Evolutionary conservation across 371 early-diverging fungal genomes (phyloP).

Genomic region (Mortierella sp.): DNA sequence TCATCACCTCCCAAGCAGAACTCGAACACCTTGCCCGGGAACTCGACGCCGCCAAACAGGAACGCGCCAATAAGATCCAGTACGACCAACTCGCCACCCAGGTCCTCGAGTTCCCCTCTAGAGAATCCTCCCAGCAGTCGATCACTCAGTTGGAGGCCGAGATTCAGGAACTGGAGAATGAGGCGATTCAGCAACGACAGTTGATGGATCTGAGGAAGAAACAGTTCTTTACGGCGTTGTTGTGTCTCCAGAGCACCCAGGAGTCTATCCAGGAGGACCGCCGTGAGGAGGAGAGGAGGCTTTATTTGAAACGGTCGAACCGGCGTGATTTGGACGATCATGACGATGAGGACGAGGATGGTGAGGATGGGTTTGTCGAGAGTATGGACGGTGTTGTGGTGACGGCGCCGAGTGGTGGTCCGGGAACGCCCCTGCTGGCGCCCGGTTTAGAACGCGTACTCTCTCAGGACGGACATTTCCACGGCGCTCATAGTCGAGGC

Average conservation of each 20-base stretch:
- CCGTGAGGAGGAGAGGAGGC: conserved; percentile 35
- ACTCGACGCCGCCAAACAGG: conserved; percentile 41
- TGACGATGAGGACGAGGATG: conserved; percentile 34
- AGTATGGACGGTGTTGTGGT: conserved; percentile 15
- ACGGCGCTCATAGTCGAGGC: background rate
- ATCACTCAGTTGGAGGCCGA: conserved; percentile 33
- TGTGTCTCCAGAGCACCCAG: conserved; percentile 35
- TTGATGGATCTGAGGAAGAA: conserved; percentile 41
- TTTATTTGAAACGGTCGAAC: conserved; percentile 31
- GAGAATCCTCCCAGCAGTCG: conserved; percentile 29
- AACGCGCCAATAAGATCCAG: conserved; percentile 47
- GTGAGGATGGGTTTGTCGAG: conserved; percentile 31
- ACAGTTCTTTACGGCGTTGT: conserved; percentile 43
- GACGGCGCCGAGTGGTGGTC: background rate
- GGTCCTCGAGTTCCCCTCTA: conserved; percentile 33
- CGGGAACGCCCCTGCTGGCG: background rate
- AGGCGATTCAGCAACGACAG: conserved; percentile 24
- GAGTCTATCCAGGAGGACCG: conserved; percentile 53
- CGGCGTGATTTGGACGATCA: conserved; percentile 32
- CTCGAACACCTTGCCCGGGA: conserved; percentile 34
- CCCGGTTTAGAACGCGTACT: conserved; percentile 11
- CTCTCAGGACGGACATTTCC: conserved; percentile 14
- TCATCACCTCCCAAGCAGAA: conserved; percentile 35
- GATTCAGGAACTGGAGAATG: conserved; percentile 41
- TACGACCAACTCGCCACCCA: conserved; percentile 42